Conservation (phyloP, 2,329 filamentous ascomycete genomes). For the Aspergillus tamarii region DNA sequence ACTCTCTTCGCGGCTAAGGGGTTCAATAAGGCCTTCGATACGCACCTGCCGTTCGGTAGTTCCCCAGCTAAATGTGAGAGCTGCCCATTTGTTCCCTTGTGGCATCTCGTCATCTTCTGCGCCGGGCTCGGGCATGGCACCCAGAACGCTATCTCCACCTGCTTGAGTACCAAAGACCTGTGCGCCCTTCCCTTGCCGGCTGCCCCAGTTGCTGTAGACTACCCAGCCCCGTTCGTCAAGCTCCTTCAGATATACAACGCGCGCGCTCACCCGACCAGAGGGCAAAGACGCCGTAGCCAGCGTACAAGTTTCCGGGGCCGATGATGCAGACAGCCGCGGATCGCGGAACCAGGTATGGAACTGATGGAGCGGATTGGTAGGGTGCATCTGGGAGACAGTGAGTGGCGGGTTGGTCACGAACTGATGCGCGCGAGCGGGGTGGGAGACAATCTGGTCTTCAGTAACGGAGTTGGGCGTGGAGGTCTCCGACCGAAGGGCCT, state of each 20-base stretch:
- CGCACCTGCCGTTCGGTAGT: constrained; percentile 85
- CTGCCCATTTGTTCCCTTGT: constrained; percentile 70
- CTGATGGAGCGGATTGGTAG: constrained; percentile 69
- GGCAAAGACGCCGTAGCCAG: constrained; percentile 84
- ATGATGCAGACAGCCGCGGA: constrained; percentile 63
- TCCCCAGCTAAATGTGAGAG: constrained; percentile 89
- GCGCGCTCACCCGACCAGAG: constrained; percentile 79
- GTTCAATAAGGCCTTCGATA: constrained; percentile 75
- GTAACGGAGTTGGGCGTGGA: constrained; percentile 41
- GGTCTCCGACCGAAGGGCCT: constrained; percentile 34
- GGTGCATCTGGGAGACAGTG: constrained; percentile 45
- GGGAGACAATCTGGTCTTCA: constrained; percentile 38
- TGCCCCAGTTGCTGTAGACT: constrained; percentile 89
- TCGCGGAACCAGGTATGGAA: constrained; percentile 88
- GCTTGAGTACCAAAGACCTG: constrained; percentile 40
- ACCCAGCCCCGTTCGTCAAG: constrained; percentile 83
- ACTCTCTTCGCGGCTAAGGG: constrained; percentile 71
- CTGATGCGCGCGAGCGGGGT: constrained; percentile 47
- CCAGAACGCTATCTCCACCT: constrained; percentile 32
- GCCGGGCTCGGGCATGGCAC: constrained; percentile 65
- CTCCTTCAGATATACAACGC: constrained; percentile 94
- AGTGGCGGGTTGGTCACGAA: constrained; percentile 47
- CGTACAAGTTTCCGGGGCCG: constrained; percentile 85
- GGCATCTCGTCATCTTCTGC: constrained; percentile 27
- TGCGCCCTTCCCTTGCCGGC: constrained; percentile 55